These are phyloP conservation scores for Ceratorhiza oryzae-sativae DNA, from an alignment of 1,284 basidiomycete genomes.

Conservation along the genomic window DNA sequence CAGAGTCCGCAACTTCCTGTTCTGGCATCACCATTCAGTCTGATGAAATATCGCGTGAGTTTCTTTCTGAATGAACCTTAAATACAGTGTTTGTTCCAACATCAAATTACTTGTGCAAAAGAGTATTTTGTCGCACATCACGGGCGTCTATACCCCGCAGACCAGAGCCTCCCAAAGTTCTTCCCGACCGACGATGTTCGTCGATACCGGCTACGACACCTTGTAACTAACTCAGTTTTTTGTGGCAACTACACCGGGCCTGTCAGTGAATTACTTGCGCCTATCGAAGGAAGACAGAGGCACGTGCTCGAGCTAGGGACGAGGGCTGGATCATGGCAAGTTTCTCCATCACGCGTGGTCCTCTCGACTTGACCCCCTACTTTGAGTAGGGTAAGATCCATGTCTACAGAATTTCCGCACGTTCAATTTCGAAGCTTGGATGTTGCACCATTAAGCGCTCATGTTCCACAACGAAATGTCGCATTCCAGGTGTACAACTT, in stretches of 20 bases:
- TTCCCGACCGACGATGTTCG: neutral
- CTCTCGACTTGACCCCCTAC: neutral
- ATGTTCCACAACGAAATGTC: neutral
- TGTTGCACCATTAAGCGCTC: neutral
- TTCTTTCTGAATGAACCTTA: too few relatives aligned
- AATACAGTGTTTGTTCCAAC: too few relatives aligned
- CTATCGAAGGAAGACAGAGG: neutral
- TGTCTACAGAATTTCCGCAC: slow-evolving; percentile 12
- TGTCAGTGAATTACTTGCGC: neutral
- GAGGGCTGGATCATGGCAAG: neutral
- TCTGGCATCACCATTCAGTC: slow-evolving; percentile 6
- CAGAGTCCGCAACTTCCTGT: too few relatives aligned
- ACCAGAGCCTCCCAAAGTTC: neutral
- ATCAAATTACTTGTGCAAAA: neutral
- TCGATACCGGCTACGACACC: neutral
- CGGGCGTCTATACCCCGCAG: neutral
- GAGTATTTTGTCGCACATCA: neutral
- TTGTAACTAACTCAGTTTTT: neutral
- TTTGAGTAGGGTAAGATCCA: neutral
- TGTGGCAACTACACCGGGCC: slow-evolving; percentile 4
- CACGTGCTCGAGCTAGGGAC: neutral
- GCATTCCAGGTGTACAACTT: slow-evolving; percentile 20
- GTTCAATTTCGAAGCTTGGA: neutral
- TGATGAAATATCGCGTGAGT: neutral
- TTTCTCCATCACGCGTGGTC: neutral